Conservation (phyloP, 768 basidiomycete species). For the Hypholoma fasciculare region DNA sequence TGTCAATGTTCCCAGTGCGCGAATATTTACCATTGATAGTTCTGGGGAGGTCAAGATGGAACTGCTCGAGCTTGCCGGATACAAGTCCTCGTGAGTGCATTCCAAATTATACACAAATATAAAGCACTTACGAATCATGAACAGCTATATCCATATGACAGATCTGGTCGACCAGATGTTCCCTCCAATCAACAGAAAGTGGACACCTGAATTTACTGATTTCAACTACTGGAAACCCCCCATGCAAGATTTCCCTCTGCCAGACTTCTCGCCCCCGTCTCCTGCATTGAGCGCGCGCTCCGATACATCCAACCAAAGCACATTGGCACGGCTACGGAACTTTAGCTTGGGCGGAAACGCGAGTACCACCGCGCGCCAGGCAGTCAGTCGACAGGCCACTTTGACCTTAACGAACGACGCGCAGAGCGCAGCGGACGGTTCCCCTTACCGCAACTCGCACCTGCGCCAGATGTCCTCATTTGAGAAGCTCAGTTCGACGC, state of each 20-base stretch:
- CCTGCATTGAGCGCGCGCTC: conserved; percentile 94
- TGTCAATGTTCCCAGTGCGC: conserved; percentile 89
- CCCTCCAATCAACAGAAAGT: conserved; percentile 90
- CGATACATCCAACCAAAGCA: conserved; percentile 74
- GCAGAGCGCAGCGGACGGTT: conserved; percentile 11
- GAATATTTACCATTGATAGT: conserved; percentile 97
- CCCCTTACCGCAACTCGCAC: conserved; percentile 38
- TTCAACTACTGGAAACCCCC: conserved; percentile 95
- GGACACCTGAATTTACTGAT: conserved; percentile 90
- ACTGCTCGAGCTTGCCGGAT: conserved; percentile 92
- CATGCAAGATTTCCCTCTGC: conserved; percentile 74
- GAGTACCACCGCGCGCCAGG: conserved; percentile 7
- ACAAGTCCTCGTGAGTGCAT: conserved; percentile 84
- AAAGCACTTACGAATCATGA: neutral
- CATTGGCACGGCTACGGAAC: conserved; percentile 74
- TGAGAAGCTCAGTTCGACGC: conserved; percentile 63
- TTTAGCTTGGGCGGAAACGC: conserved; percentile 65
- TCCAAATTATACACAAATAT: neutral
- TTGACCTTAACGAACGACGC: neutral
- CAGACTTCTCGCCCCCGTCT: conserved; percentile 83
- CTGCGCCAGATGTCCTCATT: conserved; percentile 77
- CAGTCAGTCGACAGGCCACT: conserved; percentile 6
- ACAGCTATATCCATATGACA: conserved; percentile 94
- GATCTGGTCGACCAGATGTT: conserved; percentile 99
- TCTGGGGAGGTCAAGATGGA: conserved; percentile 96